Percentiles rank a stretch among this genome's conserved stretches.
Conservation (phyloP, 768 basidiomycete genomes). For the Suillus tomentosus region DNA sequence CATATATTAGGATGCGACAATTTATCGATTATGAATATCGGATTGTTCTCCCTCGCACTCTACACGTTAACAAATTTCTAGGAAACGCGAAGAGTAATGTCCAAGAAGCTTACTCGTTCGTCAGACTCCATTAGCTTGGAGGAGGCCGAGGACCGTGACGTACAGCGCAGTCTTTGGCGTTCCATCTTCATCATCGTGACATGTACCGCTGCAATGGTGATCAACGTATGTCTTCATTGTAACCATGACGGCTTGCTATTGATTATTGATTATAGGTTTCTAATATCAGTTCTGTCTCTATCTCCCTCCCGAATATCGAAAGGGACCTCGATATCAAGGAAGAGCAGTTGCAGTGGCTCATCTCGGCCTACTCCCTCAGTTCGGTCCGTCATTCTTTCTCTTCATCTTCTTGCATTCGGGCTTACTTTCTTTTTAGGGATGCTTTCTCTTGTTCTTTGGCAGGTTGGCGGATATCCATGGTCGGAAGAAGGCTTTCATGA, state of each 20-base stretch:
- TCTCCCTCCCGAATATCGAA: slow-evolving; percentile 55
- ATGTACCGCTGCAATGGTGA: slow-evolving; percentile 42
- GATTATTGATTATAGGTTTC: slow-evolving; percentile 25
- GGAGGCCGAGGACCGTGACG: slow-evolving; percentile 3
- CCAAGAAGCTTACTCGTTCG: slow-evolving; percentile 19
- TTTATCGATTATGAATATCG: background rate
- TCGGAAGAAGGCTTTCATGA: slow-evolving; percentile 64
- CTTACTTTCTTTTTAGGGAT: slow-evolving; percentile 50
- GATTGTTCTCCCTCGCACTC: background rate
- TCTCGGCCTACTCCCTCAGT: slow-evolving; percentile 67
- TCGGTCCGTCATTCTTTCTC: slow-evolving; percentile 44
- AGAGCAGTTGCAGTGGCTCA: slow-evolving; percentile 63
- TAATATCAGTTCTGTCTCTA: slow-evolving; percentile 45
- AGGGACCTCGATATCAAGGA: slow-evolving; percentile 51
- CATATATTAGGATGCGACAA: background rate
- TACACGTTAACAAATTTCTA: background rate
- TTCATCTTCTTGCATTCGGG: background rate
- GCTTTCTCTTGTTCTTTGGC: slow-evolving; percentile 74
- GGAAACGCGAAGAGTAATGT: background rate
- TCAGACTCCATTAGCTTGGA: slow-evolving; percentile 9
- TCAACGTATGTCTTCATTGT: slow-evolving; percentile 30
- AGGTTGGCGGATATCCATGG: slow-evolving; percentile 82
- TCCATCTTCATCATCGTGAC: slow-evolving; percentile 34
- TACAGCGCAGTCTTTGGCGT: slow-evolving; percentile 25
- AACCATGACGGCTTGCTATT: background rate